phyloP scores from a whole-genome alignment of 352 stramenopile species.

The Phytophthora hybrid region DNA sequence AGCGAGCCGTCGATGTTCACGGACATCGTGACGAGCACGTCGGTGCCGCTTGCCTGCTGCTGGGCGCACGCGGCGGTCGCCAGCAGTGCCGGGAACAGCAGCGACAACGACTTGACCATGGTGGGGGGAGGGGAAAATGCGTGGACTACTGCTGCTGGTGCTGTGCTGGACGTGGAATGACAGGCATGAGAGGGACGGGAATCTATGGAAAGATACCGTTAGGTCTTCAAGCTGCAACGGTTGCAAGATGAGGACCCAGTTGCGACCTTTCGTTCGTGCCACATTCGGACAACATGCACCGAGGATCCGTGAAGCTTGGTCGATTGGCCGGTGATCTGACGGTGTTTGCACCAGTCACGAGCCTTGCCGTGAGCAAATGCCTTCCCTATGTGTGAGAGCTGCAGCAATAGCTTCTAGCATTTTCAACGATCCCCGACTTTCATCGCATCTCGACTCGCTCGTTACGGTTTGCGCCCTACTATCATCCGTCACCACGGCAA shows the following conservation, averaged over 20 bases:
- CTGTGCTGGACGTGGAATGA: conserved; percentile 22
- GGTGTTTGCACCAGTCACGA: no score
- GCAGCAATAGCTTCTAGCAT: no score
- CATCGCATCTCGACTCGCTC: no score
- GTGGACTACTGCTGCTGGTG: no score
- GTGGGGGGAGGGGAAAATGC: neutral
- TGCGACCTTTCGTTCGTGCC: conserved; percentile 30
- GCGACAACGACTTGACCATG: conserved; percentile 31
- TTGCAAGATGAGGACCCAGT: conserved; percentile 12
- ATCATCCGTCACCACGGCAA: no score
- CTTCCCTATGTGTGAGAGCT: no score
- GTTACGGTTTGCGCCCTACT: no score
- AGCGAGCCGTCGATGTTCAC: conserved; percentile 69
- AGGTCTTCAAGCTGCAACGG: conserved; percentile 13
- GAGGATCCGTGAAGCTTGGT: no score
- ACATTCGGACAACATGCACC: conserved; percentile 13
- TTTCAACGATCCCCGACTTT: no score
- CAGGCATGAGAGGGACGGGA: conserved; percentile 1
- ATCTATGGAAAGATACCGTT: conserved; percentile 49
- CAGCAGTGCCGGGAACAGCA: conserved; percentile 40
- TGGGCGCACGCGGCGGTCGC: conserved; percentile 37
- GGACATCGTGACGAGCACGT: conserved; percentile 78
- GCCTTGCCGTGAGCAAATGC: no score
- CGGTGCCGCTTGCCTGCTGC: conserved; percentile 34
- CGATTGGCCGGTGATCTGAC: no score